A percentile compares a stretch with the other conserved stretches of the same genome.
Conservation (phyloP, 2,329 filamentous ascomycete species). For the Fonsecaea monophora region DNA sequence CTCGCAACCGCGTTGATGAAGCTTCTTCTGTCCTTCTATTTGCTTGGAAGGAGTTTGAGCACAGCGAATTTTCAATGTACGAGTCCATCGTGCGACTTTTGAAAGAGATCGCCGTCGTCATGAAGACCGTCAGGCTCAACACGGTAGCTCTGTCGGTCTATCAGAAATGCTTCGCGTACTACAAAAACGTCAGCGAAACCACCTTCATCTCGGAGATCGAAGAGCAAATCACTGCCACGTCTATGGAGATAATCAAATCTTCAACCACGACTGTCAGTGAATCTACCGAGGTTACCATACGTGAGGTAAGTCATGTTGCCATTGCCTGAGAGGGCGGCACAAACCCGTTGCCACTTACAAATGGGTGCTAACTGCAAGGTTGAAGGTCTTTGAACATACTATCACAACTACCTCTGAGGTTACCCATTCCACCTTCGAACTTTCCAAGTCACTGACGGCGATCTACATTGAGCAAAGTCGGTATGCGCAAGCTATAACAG, state of each 20-base stretch:
- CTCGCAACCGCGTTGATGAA: slow-evolving; percentile 54
- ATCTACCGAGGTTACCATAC: slow-evolving; percentile 52
- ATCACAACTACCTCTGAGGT: slow-evolving; percentile 47
- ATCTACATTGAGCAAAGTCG: slow-evolving; percentile 56
- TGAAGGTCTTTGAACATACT: slow-evolving; percentile 51
- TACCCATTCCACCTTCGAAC: slow-evolving; percentile 48
- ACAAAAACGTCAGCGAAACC: slow-evolving; percentile 43
- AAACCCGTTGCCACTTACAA: not conserved
- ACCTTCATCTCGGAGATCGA: slow-evolving; percentile 52
- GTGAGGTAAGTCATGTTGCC: slow-evolving; percentile 42
- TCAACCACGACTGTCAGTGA: slow-evolving; percentile 47
- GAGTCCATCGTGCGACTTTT: slow-evolving; percentile 49
- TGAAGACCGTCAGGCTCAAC: slow-evolving; percentile 56
- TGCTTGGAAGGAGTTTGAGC: slow-evolving; percentile 59
- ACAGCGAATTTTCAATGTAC: slow-evolving; percentile 50
- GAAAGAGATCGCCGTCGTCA: slow-evolving; percentile 52
- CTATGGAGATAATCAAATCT: slow-evolving; percentile 50
- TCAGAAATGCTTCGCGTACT: slow-evolving; percentile 47
- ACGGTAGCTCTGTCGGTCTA: slow-evolving; percentile 56
- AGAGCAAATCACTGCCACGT: slow-evolving; percentile 52
- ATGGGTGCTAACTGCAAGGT: not conserved
- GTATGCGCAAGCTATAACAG: slow-evolving; percentile 55
- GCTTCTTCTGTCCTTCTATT: slow-evolving; percentile 55
- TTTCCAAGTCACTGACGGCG: slow-evolving; percentile 24
- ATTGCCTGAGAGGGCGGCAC: not conserved